Conservation (phyloP, 352 stramenopile genomes). For the Plasmopara viticola region DNA sequence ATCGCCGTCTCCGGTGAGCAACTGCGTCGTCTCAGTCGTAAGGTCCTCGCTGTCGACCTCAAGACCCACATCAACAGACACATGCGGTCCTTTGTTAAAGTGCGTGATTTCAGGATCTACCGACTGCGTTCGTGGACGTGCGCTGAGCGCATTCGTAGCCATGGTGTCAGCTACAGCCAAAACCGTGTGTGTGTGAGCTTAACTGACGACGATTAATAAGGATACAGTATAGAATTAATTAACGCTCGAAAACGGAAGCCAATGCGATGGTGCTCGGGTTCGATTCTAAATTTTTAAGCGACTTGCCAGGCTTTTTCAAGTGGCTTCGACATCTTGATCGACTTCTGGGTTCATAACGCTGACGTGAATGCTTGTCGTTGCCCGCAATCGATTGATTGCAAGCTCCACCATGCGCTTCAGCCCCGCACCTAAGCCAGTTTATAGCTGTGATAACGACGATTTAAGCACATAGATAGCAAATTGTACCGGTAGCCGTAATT, state of each 20-base stretch:
- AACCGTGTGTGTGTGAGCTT: neutral
- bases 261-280: slow-evolving; percentile 8
- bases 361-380: slow-evolving; percentile 19
- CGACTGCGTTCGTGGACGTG: slow-evolving; percentile 16
- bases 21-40: slow-evolving; percentile 19
- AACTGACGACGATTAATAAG: slow-evolving; percentile 9
- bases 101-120: slow-evolving; percentile 11
- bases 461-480: neutral
- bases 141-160: slow-evolving; percentile 19
- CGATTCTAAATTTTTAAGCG: neutral
- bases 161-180: slow-evolving; percentile 3
- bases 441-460: neutral
- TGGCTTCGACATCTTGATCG: neutral
- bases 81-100: slow-evolving; percentile 12
- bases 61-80: slow-evolving; percentile 16
- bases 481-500: slow-evolving; percentile 11
- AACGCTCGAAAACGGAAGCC: no score
- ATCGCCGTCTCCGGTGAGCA: slow-evolving; percentile 13
- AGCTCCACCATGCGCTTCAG: slow-evolving; percentile 49
- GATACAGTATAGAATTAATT: no score
- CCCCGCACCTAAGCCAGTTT: slow-evolving; percentile 23
- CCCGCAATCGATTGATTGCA: slow-evolving; percentile 36
- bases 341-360: slow-evolving; percentile 14
- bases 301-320: neutral
- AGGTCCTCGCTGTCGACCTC: slow-evolving; percentile 15